Conservation (phyloP, 106 monocot genomes). For the Cymbidium sinense region DNA sequence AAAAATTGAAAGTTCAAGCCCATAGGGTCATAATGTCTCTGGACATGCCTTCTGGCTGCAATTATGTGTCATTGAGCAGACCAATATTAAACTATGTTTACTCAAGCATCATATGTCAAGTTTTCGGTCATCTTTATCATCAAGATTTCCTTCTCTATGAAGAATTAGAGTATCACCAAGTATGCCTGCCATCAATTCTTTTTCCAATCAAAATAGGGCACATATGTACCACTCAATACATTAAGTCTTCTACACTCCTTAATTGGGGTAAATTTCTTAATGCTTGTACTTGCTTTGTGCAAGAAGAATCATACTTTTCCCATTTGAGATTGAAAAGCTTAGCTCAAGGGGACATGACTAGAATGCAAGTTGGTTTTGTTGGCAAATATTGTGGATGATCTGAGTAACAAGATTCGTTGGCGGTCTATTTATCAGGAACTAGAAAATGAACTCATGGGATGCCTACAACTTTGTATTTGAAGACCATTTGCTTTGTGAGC, state of each 20-base stretch:
- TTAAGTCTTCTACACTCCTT: slow-evolving; percentile 73
- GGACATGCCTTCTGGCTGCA: slow-evolving; percentile 89
- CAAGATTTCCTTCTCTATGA: slow-evolving; percentile 75
- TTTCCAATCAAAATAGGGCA: slow-evolving; percentile 72
- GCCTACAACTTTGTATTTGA: slow-evolving; percentile 62
- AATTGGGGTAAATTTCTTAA: slow-evolving; percentile 61
- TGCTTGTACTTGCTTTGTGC: slow-evolving; percentile 51
- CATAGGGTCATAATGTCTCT: slow-evolving; percentile 73
- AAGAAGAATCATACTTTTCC: slow-evolving; percentile 58
- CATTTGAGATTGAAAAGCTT: slow-evolving; percentile 76
- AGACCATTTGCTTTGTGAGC: too few relatives aligned
- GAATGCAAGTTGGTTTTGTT: slow-evolving; percentile 86
- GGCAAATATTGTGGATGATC: slow-evolving; percentile 66
- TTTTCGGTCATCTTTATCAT: slow-evolving; percentile 61
- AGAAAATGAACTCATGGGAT: slow-evolving; percentile 85
- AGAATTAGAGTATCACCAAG: slow-evolving; percentile 56
- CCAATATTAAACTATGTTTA: slow-evolving; percentile 47
- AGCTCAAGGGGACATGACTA: slow-evolving; percentile 43
- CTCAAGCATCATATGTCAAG: slow-evolving; percentile 56
- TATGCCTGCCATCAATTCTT: slow-evolving; percentile 55
- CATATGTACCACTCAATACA: slow-evolving; percentile 73
- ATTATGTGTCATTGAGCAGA: slow-evolving; percentile 38
- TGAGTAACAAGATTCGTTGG: slow-evolving; percentile 83
- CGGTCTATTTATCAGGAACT: slow-evolving; percentile 80
- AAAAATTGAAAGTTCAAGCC: slow-evolving; percentile 94